Base-by-base conservation (phyloP, 2,329 filamentous ascomycete species). In the Davidsoniella eucalypti region DNA sequence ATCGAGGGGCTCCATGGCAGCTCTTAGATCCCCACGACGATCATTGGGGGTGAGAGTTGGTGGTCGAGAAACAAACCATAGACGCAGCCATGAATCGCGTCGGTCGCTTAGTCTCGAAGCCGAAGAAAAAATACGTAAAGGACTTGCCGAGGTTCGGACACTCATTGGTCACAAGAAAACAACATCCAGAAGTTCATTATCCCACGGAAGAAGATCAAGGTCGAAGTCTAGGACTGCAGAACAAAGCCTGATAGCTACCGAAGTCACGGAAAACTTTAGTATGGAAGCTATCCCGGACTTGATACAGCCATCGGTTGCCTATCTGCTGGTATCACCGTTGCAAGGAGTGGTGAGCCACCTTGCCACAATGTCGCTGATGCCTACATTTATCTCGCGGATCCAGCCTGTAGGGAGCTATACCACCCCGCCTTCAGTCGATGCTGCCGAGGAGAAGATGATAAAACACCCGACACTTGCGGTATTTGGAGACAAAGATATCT, bases 401-500 rank as follows among this genome's bases (percentile, higher is more conserved):
- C 23, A 12, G 12, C 29, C 9, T 21, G 12, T 3, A 25, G 12
- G 33, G 38, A 21, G 29, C 29, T 12, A 4, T 33, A 12, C 29
- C 12, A 12, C 29, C 12, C 12, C 29, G 29, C 29, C 29, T 43
- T 18, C 43, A 4, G 47, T 12, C n/a, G 51, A 52, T 21, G 29
- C 46, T 18, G 67, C 69, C 1, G 74, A 80, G 51, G 63, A 65
- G 47, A 78, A 82, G 58, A 65, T 84, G 45, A 64, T 75, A 1
- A 61, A 64, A 2, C 71, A 80, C 57, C 69, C 71, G 1, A 82
- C 82, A 0, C 61, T 94, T 33, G 79, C 77, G 0, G 63, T 94
- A 0, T 94, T 80, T 59, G 90, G 88, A 1, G 76, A 81, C 47
- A 69, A 73, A 3, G 88, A 96, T 61, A 65, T 72, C 0, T 93